phyloP scores from a whole-genome alignment of 2,329 filamentous ascomycete genomes.

The Blastomyces emzantsi region DNA sequence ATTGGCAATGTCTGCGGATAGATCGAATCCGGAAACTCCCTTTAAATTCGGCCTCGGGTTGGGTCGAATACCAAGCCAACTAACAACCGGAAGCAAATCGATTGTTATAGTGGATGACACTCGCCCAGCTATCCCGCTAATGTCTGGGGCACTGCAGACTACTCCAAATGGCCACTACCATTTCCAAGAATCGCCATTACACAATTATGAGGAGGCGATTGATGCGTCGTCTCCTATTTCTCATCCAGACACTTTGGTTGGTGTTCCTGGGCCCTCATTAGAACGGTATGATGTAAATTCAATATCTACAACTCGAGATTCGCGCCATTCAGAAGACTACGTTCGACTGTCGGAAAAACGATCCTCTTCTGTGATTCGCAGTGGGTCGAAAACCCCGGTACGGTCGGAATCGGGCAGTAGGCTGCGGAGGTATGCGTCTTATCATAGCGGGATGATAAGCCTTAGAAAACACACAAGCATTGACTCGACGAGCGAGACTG shows the following conservation, averaged over 20 bases:
- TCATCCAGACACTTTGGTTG: conserved; percentile 2
- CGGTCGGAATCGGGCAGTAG: conserved; percentile 28
- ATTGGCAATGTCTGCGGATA: neutral
- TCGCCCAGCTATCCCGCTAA: conserved; percentile 31
- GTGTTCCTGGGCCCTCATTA: conserved; percentile 5
- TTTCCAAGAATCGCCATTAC: conserved; percentile 1
- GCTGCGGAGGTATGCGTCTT: conserved; percentile 39
- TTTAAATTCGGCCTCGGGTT: conserved; percentile 20
- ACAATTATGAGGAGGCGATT: neutral
- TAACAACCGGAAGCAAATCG: conserved; percentile 77
- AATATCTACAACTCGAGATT: neutral
- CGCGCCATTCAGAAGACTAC: neutral
- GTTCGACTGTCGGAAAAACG: conserved; percentile 1
- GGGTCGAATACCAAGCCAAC: conserved; percentile 40
- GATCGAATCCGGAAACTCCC: conserved; percentile 7
- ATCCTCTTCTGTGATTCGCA: conserved; percentile 21
- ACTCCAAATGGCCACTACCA: neutral
- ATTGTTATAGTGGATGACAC: conserved; percentile 76
- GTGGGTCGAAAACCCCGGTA: conserved; percentile 20
- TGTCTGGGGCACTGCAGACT: conserved; percentile 29
- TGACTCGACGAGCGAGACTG: conserved; percentile 14
- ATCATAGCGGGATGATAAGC: conserved; percentile 35
- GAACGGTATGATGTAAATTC: conserved; percentile 1
- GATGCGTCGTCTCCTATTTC: conserved; percentile 6
- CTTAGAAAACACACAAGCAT: conserved; percentile 23